phyloP scores from a whole-genome alignment of 73 alveolate species.

The Paramecium primaurelia region DNA sequence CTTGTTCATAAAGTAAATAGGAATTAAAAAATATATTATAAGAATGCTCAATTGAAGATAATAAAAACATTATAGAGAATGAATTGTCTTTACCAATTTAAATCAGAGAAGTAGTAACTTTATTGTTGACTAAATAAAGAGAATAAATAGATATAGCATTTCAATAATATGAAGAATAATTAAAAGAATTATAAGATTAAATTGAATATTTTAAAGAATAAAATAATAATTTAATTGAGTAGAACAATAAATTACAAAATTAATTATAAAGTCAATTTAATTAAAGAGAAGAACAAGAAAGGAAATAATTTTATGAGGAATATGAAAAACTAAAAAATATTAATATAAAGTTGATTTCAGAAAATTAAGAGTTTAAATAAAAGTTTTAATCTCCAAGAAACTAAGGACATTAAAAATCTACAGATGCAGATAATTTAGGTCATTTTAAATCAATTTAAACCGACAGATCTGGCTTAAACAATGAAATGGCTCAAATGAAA shows the following conservation, averaged over 20 bases:
- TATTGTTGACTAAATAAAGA: background rate
- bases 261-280: background rate
- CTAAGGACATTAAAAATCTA: background rate
- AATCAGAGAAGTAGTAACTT: constrained; percentile 18
- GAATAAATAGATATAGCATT: background rate
- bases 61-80: background rate
- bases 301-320: background rate
- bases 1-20: background rate
- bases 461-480: background rate
- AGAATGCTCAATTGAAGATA: background rate
- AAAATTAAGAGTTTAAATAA: background rate
- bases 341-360: background rate
- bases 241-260: background rate
- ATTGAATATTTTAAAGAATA: background rate
- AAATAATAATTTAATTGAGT: background rate
- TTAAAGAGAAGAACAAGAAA: background rate
- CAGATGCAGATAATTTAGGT: background rate
- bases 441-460: background rate
- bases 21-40: background rate
- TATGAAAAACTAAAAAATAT: background rate
- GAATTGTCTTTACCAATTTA: background rate
- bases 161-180: background rate
- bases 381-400: background rate
- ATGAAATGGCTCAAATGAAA: background rate
- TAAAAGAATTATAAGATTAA: background rate